phyloP scores from a whole-genome alignment of 2,329 filamentous ascomycete genomes.

The Coleophoma eucalyptorum region DNA sequence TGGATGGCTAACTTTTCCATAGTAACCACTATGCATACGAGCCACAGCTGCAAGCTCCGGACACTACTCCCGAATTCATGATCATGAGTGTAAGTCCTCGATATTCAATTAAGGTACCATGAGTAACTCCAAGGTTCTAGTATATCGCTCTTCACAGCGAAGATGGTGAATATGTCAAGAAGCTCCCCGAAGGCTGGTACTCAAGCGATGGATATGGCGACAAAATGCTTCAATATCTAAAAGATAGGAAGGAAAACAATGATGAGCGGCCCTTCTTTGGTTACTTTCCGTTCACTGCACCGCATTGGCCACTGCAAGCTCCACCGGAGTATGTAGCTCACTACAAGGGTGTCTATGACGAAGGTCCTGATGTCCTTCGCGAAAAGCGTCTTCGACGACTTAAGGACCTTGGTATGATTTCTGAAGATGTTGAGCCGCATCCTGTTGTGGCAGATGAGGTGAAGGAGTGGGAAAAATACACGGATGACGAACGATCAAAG shows the following conservation, averaged over 20 bases:
- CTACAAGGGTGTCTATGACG: conserved; percentile 51
- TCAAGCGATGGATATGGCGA: conserved; percentile 3
- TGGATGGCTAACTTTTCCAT: neutral
- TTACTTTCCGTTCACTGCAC: conserved; percentile 47
- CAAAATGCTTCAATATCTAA: conserved; percentile 5
- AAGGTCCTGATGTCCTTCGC: conserved; percentile 53
- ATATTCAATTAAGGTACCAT: too few species aligned
- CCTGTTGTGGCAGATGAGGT: conserved; percentile 45
- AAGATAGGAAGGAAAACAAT: conserved; percentile 13
- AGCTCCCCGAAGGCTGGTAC: conserved; percentile 17
- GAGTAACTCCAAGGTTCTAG: too few species aligned
- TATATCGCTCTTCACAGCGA: conserved; percentile 24
- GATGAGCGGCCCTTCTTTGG: conserved; percentile 38
- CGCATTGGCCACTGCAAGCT: conserved; percentile 49
- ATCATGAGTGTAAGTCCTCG: conserved; percentile 26
- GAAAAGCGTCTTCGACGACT: conserved; percentile 48
- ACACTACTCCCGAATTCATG: conserved; percentile 31
- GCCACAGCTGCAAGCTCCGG: conserved; percentile 26
- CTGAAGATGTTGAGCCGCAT: conserved; percentile 44
- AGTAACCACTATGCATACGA: conserved; percentile 36
- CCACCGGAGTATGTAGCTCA: conserved; percentile 26
- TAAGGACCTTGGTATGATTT: conserved; percentile 52
- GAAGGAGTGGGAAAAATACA: conserved; percentile 43
- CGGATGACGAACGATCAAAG: conserved; percentile 39
- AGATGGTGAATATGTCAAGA: conserved; percentile 19